Conservation (phyloP, 2,329 filamentous ascomycete genomes). For the Coleophoma crateriformis region DNA sequence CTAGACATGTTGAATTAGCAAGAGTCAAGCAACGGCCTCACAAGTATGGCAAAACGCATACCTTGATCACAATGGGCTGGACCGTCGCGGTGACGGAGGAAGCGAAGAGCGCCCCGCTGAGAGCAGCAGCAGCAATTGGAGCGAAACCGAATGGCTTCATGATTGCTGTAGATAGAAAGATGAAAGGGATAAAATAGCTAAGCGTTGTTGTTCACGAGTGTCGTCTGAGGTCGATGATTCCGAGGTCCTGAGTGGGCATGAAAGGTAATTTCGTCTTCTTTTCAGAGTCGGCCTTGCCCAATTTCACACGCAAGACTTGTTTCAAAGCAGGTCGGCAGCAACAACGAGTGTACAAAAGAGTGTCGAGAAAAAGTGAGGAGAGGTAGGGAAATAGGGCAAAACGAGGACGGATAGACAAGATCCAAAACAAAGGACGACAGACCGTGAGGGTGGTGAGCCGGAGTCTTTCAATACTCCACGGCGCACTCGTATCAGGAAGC, state of each 20-base stretch:
- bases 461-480: too few relatives aligned
- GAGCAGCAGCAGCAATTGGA: slow-evolving; percentile 33
- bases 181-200: not conserved
- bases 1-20: slow-evolving; percentile 10
- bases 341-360: slow-evolving; percentile 9
- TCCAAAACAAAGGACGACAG: not conserved
- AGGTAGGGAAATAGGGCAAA: slow-evolving; percentile 7
- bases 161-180: slow-evolving; percentile 13
- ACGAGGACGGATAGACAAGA: slow-evolving; percentile 14
- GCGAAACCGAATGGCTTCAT: slow-evolving; percentile 49
- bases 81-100: slow-evolving; percentile 47
- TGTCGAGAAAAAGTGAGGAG: slow-evolving; percentile 11
- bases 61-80: slow-evolving; percentile 44
- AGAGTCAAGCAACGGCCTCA: not conserved
- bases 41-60: slow-evolving; percentile 8
- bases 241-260: not conserved
- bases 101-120: slow-evolving; percentile 45
- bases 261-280: not conserved
- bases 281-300: not conserved
- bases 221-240: not conserved
- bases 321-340: not conserved
- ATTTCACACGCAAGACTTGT: slow-evolving; percentile 2
- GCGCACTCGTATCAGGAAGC: too few relatives aligned
- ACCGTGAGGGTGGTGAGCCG: too few relatives aligned
- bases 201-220: slow-evolving; percentile 15